Conservation (phyloP, 352 stramenopile species). For the Saprolegnia diclina region DNA sequence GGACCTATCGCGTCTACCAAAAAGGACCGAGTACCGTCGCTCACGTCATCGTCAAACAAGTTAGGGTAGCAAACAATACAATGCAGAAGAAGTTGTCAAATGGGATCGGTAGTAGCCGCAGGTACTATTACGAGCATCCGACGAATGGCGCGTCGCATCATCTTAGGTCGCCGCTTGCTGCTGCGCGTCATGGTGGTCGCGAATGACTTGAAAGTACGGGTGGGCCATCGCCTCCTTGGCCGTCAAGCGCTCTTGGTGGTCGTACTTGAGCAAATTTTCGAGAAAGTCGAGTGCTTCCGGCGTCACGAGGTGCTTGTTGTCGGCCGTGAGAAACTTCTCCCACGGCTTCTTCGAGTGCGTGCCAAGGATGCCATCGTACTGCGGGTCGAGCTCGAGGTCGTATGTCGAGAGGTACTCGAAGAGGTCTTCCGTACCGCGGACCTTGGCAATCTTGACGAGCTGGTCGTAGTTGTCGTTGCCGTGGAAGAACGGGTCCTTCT, state of each 20-base stretch:
- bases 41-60: no score
- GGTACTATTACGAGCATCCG: no score
- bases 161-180: no score
- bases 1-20: no score
- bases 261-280: constrained; percentile 79
- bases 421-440: constrained; percentile 97
- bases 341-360: constrained; percentile 97
- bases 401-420: constrained; percentile 99
- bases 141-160: no score
- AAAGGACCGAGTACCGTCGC: no score
- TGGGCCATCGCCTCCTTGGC: constrained; percentile 98
- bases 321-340: constrained; percentile 97
- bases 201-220: constrained; percentile 96
- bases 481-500: constrained; percentile 99
- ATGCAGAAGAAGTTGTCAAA: no score
- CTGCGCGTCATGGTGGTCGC: constrained; percentile 55
- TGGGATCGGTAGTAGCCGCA: no score
- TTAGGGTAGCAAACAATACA: no score
- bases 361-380: constrained; percentile 98
- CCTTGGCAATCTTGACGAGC: constrained; percentile 98
- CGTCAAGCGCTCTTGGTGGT: constrained; percentile 97
- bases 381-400: constrained; percentile 96
- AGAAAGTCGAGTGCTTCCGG: constrained; percentile 96
- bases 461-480: constrained; percentile 99
- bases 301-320: constrained; percentile 97